Percentiles rank a stretch among this genome's conserved stretches.
phyloP scores from a whole-genome alignment of 768 basidiomycete genomes.

The Pleurotus salmoneostramineus region DNA sequence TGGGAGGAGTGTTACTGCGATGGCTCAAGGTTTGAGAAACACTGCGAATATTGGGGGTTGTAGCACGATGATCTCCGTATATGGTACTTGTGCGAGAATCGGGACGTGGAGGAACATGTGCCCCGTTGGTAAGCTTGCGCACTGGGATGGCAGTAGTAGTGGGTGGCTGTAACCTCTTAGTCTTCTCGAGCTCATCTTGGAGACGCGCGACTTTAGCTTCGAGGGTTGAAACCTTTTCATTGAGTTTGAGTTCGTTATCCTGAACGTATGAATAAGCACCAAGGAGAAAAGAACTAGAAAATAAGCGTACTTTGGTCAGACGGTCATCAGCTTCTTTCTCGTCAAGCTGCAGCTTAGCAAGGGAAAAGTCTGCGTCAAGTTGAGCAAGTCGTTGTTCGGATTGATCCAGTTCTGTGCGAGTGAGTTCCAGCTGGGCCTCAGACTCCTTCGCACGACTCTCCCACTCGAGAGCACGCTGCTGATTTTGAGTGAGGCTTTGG shows the following conservation, averaged over 20 bases:
- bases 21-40: constrained; percentile 28
- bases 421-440: constrained; percentile 59
- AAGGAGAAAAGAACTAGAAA: not conserved
- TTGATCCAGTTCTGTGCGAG: constrained; percentile 60
- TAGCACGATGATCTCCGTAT: constrained; percentile 46
- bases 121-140: constrained; percentile 37
- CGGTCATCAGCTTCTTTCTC: constrained; percentile 73
- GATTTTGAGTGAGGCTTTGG: constrained; percentile 65
- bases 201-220: constrained; percentile 57
- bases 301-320: constrained; percentile 49
- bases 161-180: constrained; percentile 26
- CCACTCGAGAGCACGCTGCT: constrained; percentile 80
- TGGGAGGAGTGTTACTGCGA: constrained; percentile 46
- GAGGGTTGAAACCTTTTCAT: constrained; percentile 60
- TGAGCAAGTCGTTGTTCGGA: constrained; percentile 61
- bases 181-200: constrained; percentile 55
- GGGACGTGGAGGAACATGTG: constrained; percentile 53
- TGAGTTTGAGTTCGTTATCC: constrained; percentile 70
- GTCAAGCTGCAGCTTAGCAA: constrained; percentile 68
- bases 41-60: constrained; percentile 42
- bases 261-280: constrained; percentile 21
- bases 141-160: constrained; percentile 28
- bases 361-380: constrained; percentile 66
- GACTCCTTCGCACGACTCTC: constrained; percentile 73
- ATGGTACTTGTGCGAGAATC: constrained; percentile 71